Conservation (phyloP, 371 early-diverging fungal species). For the Mortierella sp. region DNA sequence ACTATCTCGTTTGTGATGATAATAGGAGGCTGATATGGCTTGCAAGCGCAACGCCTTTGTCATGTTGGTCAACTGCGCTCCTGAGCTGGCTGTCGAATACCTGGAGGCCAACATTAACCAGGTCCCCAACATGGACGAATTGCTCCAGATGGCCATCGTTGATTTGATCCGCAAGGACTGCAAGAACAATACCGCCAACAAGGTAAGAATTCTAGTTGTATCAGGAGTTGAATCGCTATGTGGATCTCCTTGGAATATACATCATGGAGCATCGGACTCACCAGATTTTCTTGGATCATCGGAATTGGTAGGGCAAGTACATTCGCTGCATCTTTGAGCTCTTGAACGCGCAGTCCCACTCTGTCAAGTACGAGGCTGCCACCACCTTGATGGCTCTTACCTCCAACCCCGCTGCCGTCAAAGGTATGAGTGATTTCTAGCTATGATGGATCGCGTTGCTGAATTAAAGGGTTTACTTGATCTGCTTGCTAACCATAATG, state of each 20-base stretch:
- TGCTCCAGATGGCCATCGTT: conserved; percentile 93
- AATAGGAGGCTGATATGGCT: conserved; percentile 91
- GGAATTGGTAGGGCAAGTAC: conserved; percentile 76
- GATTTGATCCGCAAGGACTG: conserved; percentile 96
- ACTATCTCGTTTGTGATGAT: neutral
- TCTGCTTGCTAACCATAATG: neutral
- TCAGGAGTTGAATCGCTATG: neutral
- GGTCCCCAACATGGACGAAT: conserved; percentile 89
- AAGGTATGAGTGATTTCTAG: conserved; percentile 67
- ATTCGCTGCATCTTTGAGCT: conserved; percentile 92
- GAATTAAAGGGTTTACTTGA: no score
- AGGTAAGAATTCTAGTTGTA: conserved; percentile 64
- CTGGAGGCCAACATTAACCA: conserved; percentile 80
- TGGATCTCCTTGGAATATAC: neutral
- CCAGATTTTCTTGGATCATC: neutral
- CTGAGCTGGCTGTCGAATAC: conserved; percentile 87
- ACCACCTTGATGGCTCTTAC: conserved; percentile 91
- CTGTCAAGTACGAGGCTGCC: conserved; percentile 98
- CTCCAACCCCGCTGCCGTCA: conserved; percentile 90
- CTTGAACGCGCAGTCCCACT: conserved; percentile 82
- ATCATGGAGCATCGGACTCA: neutral
- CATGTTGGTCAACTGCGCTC: conserved; percentile 87
- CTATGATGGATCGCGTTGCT: neutral
- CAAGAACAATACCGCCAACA: conserved; percentile 82
- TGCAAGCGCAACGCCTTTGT: conserved; percentile 96